phyloP scores from a whole-genome alignment of 225 moss, liverwort and hornwort species.

The Bryoerythrophyllum caledonicum region DNA sequence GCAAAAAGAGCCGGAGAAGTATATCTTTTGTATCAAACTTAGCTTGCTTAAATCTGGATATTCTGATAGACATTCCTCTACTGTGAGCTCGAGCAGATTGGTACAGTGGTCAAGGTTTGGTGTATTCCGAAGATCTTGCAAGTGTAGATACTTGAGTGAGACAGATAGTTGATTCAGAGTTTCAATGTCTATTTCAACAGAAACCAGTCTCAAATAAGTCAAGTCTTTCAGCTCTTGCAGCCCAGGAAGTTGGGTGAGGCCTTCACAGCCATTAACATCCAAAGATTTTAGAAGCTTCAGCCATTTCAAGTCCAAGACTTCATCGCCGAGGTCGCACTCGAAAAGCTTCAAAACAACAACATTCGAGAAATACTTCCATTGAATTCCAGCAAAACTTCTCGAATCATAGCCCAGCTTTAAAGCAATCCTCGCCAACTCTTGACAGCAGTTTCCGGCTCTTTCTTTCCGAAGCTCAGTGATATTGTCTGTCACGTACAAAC shows the following conservation, averaged over 20 bases:
- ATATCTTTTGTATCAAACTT: not conserved
- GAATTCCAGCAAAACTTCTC: too few relatives aligned
- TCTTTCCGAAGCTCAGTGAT: too few relatives aligned
- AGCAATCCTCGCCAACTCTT: too few relatives aligned
- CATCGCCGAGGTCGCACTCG: not conserved
- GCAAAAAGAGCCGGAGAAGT: not conserved
- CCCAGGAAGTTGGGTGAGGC: slow-evolving; percentile 8
- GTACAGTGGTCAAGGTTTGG: not conserved
- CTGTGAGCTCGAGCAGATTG: not conserved
- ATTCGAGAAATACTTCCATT: not conserved
- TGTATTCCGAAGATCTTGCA: not conserved
- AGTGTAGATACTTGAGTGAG: not conserved
- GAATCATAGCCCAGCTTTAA: too few relatives aligned
- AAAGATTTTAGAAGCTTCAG: slow-evolving; percentile 4
- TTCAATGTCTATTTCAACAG: not conserved
- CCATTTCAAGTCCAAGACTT: slow-evolving; percentile 1
- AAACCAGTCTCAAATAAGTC: not conserved
- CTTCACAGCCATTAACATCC: not conserved
- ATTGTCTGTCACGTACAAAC: too few relatives aligned
- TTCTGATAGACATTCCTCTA: not conserved
- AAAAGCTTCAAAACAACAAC: slow-evolving; percentile 15
- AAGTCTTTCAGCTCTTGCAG: slow-evolving; percentile 10
- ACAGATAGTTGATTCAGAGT: not conserved
- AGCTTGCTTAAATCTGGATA: not conserved
- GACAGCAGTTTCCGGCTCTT: too few relatives aligned